A percentile compares a stretch with the other conserved stretches of the same genome.
These are phyloP conservation scores for Ichthyophonus hoferi DNA, from an alignment of 208 protist genomes.

Conservation along the genomic window DNA sequence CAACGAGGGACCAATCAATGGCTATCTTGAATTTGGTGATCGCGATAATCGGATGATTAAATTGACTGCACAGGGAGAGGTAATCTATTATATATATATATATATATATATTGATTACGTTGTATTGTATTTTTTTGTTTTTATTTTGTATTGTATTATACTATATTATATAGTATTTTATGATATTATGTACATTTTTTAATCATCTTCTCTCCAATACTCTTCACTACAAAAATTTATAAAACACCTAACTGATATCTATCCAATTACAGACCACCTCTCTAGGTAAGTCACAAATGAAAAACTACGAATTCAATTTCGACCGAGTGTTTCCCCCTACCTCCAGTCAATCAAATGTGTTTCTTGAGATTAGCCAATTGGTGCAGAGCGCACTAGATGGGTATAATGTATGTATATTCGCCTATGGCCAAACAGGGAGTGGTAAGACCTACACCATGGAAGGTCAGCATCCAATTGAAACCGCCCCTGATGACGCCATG, in stretches of 20 bases:
- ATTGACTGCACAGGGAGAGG: neutral
- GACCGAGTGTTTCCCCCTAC: conserved; percentile 61
- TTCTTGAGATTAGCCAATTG: conserved; percentile 69
- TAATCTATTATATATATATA: too few species aligned
- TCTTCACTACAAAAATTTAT: too few species aligned
- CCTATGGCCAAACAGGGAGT: conserved; percentile 78
- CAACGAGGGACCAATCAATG: too few species aligned
- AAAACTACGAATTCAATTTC: conserved; percentile 52
- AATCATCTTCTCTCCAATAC: too few species aligned
- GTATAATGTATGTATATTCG: conserved; percentile 73
- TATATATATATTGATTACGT: too few species aligned
- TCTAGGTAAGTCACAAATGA: neutral
- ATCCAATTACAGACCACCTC: neutral
- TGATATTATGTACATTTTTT: too few species aligned
- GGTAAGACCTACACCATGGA: conserved; percentile 64
- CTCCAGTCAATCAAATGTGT: conserved; percentile 61
- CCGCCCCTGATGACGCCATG: neutral
- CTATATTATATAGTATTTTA: too few species aligned
- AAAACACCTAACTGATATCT: neutral
- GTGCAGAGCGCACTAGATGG: conserved; percentile 76
- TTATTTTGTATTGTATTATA: too few species aligned
- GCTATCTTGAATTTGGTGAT: neutral
- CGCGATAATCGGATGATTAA: neutral
- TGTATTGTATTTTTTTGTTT: too few species aligned
- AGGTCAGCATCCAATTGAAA: conserved; percentile 28